phyloP scores from a whole-genome alignment of 495 filamentous ascomycete genomes.

The Podospora tetraspora region DNA sequence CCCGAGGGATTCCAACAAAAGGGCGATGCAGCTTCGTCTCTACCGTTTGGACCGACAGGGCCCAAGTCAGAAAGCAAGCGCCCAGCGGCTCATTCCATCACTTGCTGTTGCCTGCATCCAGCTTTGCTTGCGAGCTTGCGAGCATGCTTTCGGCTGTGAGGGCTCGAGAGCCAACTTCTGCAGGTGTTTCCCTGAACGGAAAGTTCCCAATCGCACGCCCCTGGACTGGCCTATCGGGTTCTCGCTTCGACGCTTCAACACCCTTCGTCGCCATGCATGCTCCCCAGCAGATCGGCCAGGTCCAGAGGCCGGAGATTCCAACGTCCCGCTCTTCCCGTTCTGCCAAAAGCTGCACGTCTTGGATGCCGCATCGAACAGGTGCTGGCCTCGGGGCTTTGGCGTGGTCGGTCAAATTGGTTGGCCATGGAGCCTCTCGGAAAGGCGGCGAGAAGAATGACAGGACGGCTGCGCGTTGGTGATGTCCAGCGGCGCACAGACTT shows the following conservation, averaged over 20 bases:
- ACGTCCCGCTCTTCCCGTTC: not conserved
- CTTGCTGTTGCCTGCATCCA: conserved; percentile 8
- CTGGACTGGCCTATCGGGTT: conserved; percentile 17
- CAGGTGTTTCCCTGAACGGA: conserved; percentile 13
- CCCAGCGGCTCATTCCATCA: conserved; percentile 1
- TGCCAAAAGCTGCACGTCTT: not conserved
- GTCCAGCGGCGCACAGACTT: not conserved
- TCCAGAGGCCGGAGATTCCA: conserved; percentile 1
- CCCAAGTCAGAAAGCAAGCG: not conserved
- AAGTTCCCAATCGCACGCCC: conserved; percentile 1
- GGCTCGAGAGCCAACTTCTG: conserved; percentile 12
- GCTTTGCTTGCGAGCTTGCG: not conserved
- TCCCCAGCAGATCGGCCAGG: not conserved
- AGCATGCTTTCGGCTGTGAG: conserved; percentile 9
- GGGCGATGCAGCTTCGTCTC: not conserved
- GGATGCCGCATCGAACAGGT: not conserved
- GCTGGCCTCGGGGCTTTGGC: not conserved
- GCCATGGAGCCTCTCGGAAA: not conserved
- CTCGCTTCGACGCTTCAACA: conserved; percentile 3
- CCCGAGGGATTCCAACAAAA: not conserved
- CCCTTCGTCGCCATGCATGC: conserved; percentile 1
- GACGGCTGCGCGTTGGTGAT: conserved; percentile 3
- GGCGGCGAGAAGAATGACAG: not conserved
- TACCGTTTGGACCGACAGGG: not conserved
- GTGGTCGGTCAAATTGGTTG: not conserved